phyloP scores from a whole-genome alignment of 768 basidiomycete species.

The Trametes meyenii region DNA sequence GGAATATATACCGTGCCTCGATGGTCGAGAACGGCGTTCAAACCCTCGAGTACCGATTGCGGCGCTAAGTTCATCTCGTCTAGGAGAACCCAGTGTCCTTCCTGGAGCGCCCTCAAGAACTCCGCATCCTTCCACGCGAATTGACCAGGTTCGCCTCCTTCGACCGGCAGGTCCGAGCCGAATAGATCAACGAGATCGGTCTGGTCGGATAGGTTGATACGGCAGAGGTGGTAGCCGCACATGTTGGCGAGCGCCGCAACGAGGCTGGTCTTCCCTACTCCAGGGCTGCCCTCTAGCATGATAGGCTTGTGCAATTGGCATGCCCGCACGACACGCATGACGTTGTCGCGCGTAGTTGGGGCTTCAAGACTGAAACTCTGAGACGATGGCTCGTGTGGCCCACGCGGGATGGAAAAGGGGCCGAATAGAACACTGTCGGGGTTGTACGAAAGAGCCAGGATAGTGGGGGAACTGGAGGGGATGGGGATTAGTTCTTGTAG shows the following conservation, averaged over 20 bases:
- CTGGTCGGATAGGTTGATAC: conserved; percentile 98
- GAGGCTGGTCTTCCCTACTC: conserved; percentile 96
- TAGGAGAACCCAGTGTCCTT: conserved; percentile 96
- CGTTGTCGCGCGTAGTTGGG: conserved; percentile 87
- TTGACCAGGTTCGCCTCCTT: conserved; percentile 87
- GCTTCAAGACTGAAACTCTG: conserved; percentile 79
- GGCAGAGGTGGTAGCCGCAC: conserved; percentile 76
- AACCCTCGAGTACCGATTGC: conserved; percentile 93
- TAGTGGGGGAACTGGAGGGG: background rate
- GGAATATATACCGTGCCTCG: conserved; percentile 94
- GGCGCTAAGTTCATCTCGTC: conserved; percentile 99
- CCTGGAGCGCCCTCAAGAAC: conserved; percentile 88
- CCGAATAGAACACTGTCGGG: conserved; percentile 57
- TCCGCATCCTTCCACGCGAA: conserved; percentile 98
- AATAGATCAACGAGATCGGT: conserved; percentile 96
- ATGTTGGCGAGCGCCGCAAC: conserved; percentile 83
- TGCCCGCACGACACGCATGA: conserved; percentile 85
- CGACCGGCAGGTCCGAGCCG: conserved; percentile 93
- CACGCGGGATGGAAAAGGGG: conserved; percentile 70
- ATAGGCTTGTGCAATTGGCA: conserved; percentile 91
- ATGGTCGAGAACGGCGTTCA: conserved; percentile 96
- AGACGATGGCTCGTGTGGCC: conserved; percentile 41
- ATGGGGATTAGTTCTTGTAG: conserved; percentile 62
- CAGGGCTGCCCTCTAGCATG: conserved; percentile 95
- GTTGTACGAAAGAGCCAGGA: conserved; percentile 11